Evolutionary conservation across 306 rosid species (phyloP), one percentile per base, ranked within the genome.

Genomic region (Trifolium fragiferum): DNA sequence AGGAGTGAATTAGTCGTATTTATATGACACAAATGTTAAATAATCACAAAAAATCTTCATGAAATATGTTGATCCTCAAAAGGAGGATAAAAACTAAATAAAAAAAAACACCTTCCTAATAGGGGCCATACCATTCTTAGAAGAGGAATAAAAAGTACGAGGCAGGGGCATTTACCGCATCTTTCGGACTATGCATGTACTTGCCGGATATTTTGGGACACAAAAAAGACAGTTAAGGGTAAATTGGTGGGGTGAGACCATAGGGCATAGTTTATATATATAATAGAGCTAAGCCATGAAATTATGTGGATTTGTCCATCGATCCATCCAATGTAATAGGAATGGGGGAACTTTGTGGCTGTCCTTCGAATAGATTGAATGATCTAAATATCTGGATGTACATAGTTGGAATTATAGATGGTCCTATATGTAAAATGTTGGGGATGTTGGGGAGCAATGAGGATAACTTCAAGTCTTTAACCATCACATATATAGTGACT

Each of bases 151-250:
- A 53, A 61, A 55, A 80, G 25, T 12, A 72, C 82, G 62, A 51
- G 43, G 73, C 76, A 53, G 38, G 86, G 35, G 57, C 78, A 32
- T 53, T 61, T 66, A 10, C 68, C 84, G 77, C 5, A 38, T 10
- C 78, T 49, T 70, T 46, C 10, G 76, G 80, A 6, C 38, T 69
- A 41, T 49, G 81, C 77, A 82, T 66, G 82, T 72, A 73, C 9
- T 18, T 76, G 81, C 53, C 51, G 54, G 81, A 25, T 15, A 73
- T 67, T 41, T 49, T 69, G 89, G 38, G 61, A 51, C 68, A 53
- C 50, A 64, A 30, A 81, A 70, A 75, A 57, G 68, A 73, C 73
- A 81, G 73, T n/a, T 1, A 67, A 27, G 3, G 21, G 53, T 23
- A 65, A 58, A 14, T 12, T 43, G 68, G 73, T 67, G 59, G 80